A percentile compares a stretch with the other conserved stretches of the same genome.
Evolutionary conservation across 306 rosid species (phyloP).

Genomic region (Pyrus bretschneideri): DNA sequence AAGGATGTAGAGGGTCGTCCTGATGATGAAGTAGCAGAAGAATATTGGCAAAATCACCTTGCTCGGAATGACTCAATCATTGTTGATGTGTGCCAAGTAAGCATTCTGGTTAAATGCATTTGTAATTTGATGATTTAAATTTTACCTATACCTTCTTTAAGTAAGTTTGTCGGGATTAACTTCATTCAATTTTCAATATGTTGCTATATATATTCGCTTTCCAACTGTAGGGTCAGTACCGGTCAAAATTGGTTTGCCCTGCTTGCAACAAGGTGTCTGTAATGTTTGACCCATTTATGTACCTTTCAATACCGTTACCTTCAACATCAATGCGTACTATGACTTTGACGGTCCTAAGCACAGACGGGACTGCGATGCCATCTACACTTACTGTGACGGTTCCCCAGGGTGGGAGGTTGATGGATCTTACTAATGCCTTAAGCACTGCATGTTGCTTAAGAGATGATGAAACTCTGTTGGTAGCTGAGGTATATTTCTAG

Average conservation of each 20-base stretch:
- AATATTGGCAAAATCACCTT: constrained; percentile 82
- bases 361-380: constrained; percentile 54
- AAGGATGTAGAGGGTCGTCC: constrained; percentile 67
- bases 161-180: not conserved
- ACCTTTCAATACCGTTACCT: constrained; percentile 78
- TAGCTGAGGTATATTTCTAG: constrained; percentile 61
- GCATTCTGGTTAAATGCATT: constrained; percentile 1
- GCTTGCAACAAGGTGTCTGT: constrained; percentile 63
- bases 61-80: constrained; percentile 73
- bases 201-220: constrained; percentile 4
- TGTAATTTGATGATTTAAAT: not conserved
- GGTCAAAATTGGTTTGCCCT: constrained; percentile 77
- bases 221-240: constrained; percentile 66
- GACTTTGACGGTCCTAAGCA: constrained; percentile 58
- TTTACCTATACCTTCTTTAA: not conserved
- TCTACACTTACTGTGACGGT: constrained; percentile 43
- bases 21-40: constrained; percentile 74
- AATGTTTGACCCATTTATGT: constrained; percentile 93
- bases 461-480: constrained; percentile 66
- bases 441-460: constrained; percentile 50
- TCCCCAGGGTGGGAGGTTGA: constrained; percentile 43
- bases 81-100: constrained; percentile 76
- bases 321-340: constrained; percentile 58
- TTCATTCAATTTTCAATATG: not conserved
- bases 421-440: constrained; percentile 58